A percentile compares a stretch with the other conserved stretches of the same genome.
Conservation (phyloP, 331 rosid species). For the Erythrophleum ivorense region DNA sequence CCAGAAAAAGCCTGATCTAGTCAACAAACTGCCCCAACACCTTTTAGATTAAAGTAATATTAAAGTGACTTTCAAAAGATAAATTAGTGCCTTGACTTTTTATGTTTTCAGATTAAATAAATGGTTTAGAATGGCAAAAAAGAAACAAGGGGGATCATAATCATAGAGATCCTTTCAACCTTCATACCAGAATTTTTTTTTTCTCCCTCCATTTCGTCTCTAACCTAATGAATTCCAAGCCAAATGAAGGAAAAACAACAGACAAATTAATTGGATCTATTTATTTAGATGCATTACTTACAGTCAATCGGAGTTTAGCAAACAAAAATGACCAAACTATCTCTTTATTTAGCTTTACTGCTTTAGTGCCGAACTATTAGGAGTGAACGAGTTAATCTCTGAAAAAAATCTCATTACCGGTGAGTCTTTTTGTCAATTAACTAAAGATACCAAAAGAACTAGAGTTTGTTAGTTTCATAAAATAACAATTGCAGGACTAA, state of each 20-base stretch:
- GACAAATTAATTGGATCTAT: not conserved
- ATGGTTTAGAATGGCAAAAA: not conserved
- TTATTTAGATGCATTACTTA: not conserved
- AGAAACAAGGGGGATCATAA: not conserved
- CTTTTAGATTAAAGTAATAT: not conserved
- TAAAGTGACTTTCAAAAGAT: not conserved
- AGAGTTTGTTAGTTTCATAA: no score
- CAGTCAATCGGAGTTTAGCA: not conserved
- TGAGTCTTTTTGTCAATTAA: no score
- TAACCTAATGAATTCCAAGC: not conserved
- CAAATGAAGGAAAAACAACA: not conserved
- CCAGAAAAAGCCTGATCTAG: not conserved
- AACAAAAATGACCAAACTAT: not conserved
- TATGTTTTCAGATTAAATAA: not conserved
- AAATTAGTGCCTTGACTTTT: not conserved
- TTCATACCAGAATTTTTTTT: not conserved
- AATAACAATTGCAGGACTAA: no score
- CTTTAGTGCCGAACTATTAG: not conserved
- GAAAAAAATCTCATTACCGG: no score
- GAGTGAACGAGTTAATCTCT: not conserved
- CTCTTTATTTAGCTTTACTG: not conserved
- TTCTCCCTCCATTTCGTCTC: not conserved
- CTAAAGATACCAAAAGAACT: no score
- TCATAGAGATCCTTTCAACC: not conserved
- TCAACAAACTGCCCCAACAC: not conserved